Base-by-base conservation (phyloP, 306 rosid genomes). In the Glycine latifolia region DNA sequence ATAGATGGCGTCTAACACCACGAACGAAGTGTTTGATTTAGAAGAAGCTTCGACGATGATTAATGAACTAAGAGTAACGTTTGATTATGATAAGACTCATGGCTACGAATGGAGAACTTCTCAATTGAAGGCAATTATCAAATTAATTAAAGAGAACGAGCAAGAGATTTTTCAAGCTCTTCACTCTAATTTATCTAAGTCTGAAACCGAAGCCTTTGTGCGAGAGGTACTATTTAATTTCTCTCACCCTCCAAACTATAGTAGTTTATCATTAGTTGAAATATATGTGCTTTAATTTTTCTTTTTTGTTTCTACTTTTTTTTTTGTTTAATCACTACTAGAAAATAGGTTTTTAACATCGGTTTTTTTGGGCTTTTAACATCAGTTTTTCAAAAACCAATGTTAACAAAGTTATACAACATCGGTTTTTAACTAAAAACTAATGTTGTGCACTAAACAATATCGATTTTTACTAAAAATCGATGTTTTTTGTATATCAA, bases 51-150 rank as follows among this genome's bases (percentile, higher is more conserved):
- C 80, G 43, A 37, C 55, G 9, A 53, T 80, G 84, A 87, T 85
- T 43, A 77, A 67, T 61, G 85, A 85, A 62, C 69, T 89, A 20
- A 83, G 91, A 80, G 80, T 5, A 8, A 52, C 81, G 55, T 89
- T 73, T 65, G 71, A 47, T 11, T 81, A 90, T 2, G 89, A 89
- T 0, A 83, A 84, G 54, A 91, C 92, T 10, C 85, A 81, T 14
- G 84, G 91, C 79, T 87, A 85, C 10, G 83, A 84, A 58, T 91
- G 95, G 95, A 87, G 95, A 77, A 35, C 2, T 37, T 85, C 92
- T 4, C 92, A 91, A 83, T 31, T 91, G 76, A 85, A 86, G 75
- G 82, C 66, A 0, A 73, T 91, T 1, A 0, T 83, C 14, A 82
- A 77, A 4, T 14, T 91, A 12, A 46, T 44, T 0, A 85, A 85